phyloP scores from a whole-genome alignment of 768 basidiomycete species.

The Neoboletus magnificus region DNA sequence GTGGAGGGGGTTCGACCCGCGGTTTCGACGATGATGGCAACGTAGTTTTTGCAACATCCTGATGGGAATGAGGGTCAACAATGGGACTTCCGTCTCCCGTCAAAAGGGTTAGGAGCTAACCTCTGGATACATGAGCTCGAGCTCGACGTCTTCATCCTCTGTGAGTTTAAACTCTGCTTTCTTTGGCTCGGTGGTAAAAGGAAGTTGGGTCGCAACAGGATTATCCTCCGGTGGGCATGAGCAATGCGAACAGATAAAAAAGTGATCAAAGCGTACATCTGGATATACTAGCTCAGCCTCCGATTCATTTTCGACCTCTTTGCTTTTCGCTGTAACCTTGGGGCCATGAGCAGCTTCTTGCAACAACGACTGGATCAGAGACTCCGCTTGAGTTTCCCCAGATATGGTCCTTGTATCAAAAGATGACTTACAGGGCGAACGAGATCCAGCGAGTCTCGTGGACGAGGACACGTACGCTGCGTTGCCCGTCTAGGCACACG shows the following conservation, averaged over 20 bases:
- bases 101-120: not conserved
- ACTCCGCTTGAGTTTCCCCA: not conserved
- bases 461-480: not conserved
- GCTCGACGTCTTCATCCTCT: conserved; percentile 6
- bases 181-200: not conserved
- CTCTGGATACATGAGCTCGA: conserved; percentile 18
- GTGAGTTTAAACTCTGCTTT: too few relatives aligned
- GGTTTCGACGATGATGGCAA: not conserved
- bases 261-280: conserved; percentile 10
- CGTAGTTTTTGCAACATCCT: conserved; percentile 8
- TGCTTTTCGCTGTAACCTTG: not conserved
- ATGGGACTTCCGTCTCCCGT: not conserved
- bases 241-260: not conserved
- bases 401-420: not conserved
- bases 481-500: not conserved
- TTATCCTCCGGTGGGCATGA: conserved; percentile 7
- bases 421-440: not conserved
- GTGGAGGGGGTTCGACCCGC: not conserved
- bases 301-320: not conserved
- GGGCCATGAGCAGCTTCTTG: not conserved
- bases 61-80: not conserved
- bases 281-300: conserved; percentile 24
- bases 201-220: not conserved
- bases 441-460: not conserved
- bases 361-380: not conserved